Evolutionary conservation across 768 basidiomycete species (phyloP).

Genomic region (Asterophora lycoperdoides): DNA sequence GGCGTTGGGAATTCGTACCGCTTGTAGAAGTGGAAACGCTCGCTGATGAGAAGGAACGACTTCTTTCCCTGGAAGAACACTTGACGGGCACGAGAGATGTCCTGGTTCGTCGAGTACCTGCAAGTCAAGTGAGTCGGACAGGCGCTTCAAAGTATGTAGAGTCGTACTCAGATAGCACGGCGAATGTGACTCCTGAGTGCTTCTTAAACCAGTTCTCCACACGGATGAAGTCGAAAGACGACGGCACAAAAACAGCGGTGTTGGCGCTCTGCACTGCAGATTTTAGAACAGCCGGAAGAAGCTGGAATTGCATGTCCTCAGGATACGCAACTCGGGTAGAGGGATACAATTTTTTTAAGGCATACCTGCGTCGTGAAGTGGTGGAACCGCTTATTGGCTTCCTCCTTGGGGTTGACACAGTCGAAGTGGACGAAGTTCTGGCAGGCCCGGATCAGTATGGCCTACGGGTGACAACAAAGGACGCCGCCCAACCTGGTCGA

Average conservation of each 20-base stretch:
- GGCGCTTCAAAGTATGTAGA: background rate
- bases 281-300: slow-evolving; percentile 78
- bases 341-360: too few species aligned
- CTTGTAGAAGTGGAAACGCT: slow-evolving; percentile 98
- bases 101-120: slow-evolving; percentile 90
- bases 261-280: slow-evolving; percentile 92
- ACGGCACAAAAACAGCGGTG: slow-evolving; percentile 86
- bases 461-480: background rate
- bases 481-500: slow-evolving; percentile 61
- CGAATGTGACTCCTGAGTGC: slow-evolving; percentile 61
- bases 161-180: slow-evolving; percentile 85
- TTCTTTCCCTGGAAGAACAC: slow-evolving; percentile 88
- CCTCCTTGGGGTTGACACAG: slow-evolving; percentile 62
- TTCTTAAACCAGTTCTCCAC: slow-evolving; percentile 85
- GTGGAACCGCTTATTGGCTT: slow-evolving; percentile 82
- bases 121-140: background rate
- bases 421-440: slow-evolving; percentile 78
- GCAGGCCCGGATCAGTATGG: background rate
- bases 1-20: slow-evolving; percentile 39
- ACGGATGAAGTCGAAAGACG: slow-evolving; percentile 94
- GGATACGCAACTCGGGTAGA: background rate
- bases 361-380: slow-evolving; percentile 82
- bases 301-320: slow-evolving; percentile 36
- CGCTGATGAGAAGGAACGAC: slow-evolving; percentile 85
- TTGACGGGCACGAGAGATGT: slow-evolving; percentile 90